Evolutionary conservation across 352 stramenopile genomes (phyloP), one percentile per base, ranked within the genome.

Genomic region (Pythium folliculosum): DNA sequence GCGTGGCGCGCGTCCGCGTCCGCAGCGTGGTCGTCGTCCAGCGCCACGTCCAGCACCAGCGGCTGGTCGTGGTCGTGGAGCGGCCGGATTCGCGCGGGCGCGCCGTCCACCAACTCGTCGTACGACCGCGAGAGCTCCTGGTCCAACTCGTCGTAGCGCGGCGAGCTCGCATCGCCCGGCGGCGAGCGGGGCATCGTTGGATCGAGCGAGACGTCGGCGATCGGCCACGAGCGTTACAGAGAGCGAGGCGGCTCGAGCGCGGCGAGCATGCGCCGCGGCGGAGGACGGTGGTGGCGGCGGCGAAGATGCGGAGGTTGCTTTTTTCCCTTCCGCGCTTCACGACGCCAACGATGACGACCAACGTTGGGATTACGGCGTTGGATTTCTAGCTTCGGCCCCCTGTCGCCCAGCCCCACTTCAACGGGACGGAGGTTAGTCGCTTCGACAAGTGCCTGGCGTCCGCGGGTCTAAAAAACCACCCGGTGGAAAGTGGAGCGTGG

Each of bases 81-180:
- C 52, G 38, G 25, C 43, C 44, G 51, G 40, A 37, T 40, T 4
- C 30, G 30, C 19, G 44, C 52, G 27, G 27, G 27, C 14, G 21
- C 19, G 48, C 22, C 47, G 27, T 71, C 64, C n/a, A 65, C 37
- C 17, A 70, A 30, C 23, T 70, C 64, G 37, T 71, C 64, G 51
- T 66, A 65, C n/a, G 64, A 61, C 13, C 56, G 38, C 32, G 64
- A 65, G 56, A 71, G 57, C 19, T 65, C 64, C 5, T 58, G 59
- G 40, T 71, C 57, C 22, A 71, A 25, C 58, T 47, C 58, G 47
- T 65, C 47, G n/a, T 56, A 30, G 27, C 25, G 22, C 23, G 40
- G 25, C 40, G 56, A 52, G 21, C 4, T 27, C 56, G 56, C 5
- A 8, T 14, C 44, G 38, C 27, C 43, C 38, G 56, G 53, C 45